Evolutionary conservation across 768 basidiomycete genomes (phyloP).

Genomic region (Kwoniella pini): DNA sequence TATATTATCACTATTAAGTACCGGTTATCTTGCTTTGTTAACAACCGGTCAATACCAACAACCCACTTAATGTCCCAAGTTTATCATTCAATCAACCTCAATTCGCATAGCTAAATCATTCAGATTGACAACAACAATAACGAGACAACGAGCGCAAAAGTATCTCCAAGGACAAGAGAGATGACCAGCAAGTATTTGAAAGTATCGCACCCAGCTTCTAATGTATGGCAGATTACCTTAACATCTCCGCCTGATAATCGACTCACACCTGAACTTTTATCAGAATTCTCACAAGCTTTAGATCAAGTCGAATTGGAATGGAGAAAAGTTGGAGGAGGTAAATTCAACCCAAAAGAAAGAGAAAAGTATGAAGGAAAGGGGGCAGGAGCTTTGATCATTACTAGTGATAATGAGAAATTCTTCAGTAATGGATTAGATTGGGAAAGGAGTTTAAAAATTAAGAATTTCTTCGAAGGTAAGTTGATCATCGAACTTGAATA

Average conservation of each 20-base stretch:
- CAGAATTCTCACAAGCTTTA: constrained; percentile 40
- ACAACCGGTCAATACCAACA: too few species aligned
- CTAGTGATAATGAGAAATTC: constrained; percentile 47
- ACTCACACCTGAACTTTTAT: constrained; percentile 51
- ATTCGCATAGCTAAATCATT: too few species aligned
- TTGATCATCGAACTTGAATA: constrained; percentile 6
- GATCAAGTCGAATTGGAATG: constrained; percentile 54
- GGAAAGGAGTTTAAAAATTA: constrained; percentile 48
- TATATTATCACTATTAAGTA: too few species aligned
- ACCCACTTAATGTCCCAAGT: too few species aligned
- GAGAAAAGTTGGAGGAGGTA: constrained; percentile 38
- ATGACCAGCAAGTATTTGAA: constrained; percentile 15
- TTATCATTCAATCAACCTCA: too few species aligned
- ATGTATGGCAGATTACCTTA: constrained; percentile 48
- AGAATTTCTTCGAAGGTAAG: constrained; percentile 53
- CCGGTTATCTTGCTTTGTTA: too few species aligned
- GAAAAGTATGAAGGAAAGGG: constrained; percentile 28
- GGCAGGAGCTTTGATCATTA: constrained; percentile 51
- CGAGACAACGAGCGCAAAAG: too few species aligned
- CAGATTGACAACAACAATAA: too few species aligned
- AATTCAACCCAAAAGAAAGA: constrained; percentile 34
- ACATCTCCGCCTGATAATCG: constrained; percentile 55
- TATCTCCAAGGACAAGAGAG: too few species aligned
- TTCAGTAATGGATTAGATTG: constrained; percentile 56
- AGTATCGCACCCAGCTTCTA: constrained; percentile 34